Percentiles rank a stretch among this genome's conserved stretches.
These are phyloP conservation scores for Giardia duodenalis DNA, from an alignment of 208 protist genomes.

Conservation along the genomic window DNA sequence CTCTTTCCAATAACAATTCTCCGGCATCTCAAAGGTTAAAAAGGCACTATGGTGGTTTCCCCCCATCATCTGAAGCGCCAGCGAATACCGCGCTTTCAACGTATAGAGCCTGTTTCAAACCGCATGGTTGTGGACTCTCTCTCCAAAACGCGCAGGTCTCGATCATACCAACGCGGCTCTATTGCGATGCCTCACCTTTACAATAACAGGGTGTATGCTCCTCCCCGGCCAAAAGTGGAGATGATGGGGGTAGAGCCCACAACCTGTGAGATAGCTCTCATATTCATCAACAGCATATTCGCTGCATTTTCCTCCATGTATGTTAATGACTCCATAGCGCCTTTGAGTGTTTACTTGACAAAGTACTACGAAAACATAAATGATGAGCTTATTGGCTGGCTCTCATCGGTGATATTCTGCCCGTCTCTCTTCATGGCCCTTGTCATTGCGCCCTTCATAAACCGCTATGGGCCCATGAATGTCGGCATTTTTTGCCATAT, in stretches of 20 bases:
- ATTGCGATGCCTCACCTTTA: background rate
- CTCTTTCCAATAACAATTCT: too few species aligned
- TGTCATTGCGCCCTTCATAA: background rate
- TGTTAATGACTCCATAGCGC: background rate
- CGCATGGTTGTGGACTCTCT: too few species aligned
- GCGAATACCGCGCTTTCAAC: too few species aligned
- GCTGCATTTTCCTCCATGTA: background rate
- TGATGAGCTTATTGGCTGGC: background rate
- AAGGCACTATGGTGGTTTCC: too few species aligned
- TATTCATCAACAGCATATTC: background rate
- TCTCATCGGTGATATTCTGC: slow-evolving; percentile 17
- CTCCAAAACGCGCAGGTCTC: too few species aligned
- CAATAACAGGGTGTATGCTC: background rate
- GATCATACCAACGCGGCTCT: too few species aligned
- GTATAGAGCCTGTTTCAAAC: too few species aligned
- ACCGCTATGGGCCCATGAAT: background rate
- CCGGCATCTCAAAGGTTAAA: too few species aligned
- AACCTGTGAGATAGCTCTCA: background rate
- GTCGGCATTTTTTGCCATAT: background rate
- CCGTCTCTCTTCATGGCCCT: slow-evolving; percentile 13
- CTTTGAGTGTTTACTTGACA: background rate
- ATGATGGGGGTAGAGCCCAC: background rate
- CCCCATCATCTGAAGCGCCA: too few species aligned
- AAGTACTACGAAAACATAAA: background rate
- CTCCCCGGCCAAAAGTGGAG: background rate